Evolutionary conservation across 2,329 filamentous ascomycete species (phyloP), one percentile per base, ranked within the genome.

Genomic region (Arthrobotrys entomopaga): DNA sequence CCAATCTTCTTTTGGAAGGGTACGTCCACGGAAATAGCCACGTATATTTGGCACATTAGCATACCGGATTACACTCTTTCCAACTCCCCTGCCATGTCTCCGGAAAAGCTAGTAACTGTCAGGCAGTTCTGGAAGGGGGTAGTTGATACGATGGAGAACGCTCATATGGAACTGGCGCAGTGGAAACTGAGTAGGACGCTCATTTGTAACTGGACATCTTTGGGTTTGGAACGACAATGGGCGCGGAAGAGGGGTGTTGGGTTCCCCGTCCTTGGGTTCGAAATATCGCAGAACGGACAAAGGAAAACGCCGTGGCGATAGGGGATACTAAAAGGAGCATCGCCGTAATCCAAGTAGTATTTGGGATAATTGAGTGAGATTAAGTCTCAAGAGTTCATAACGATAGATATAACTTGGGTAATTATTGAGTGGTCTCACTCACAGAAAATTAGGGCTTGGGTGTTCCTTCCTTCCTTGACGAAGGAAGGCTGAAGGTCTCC

Each of bases 71-170:
- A 54, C 19, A 40, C 19, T 22, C 60, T 59, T 8, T 65, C 48
- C 2, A 59, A 15, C 2, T 60, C 54, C 3, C 16, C 16, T 10
- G 26, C 46, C 40, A 52, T 29, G 19, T 20, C 52, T 16, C 64
- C 64, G 7, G 24, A 40, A 7, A 16, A 24, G 2, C 52, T 49
- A 15, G 64, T 65, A 24, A 59, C 52, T 10, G 10, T 59, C 19
- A 58, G 40, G 26, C 58, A 65, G 38, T 59, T 71, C 19, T 71
- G 59, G 59, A 29, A 53, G 8, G 50, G 46, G 7, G 50, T 58
- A 2, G 43, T 48, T 8, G 34, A 34, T 48, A 46, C 26, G 8
- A 40, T 64, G 16, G 43, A 58, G 5, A 64, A 65, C 22, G 66
- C 43, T 1, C 52, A 64, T 6, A n/a, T n/a, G n/a, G 38, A 24